Evolutionary conservation across 495 filamentous ascomycete genomes (phyloP), one percentile per base, ranked within the genome.

Genomic region (Chaetomidium leptoderma): DNA sequence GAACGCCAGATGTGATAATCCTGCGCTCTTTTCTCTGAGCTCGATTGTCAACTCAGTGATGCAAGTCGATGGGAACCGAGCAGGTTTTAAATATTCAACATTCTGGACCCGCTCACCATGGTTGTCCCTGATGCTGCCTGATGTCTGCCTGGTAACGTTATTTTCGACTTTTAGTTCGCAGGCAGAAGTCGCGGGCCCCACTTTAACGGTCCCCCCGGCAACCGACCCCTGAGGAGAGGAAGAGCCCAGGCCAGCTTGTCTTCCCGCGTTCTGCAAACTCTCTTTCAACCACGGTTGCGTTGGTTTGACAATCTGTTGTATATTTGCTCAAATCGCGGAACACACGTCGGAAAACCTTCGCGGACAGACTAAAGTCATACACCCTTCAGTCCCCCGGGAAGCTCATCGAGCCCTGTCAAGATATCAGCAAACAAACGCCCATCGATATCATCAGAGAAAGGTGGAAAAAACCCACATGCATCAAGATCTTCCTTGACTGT

Each of bases 401-500:
- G 47, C 17, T 58, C 46, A 16, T 43, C 37, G 35, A 58, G 36
- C 55, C 55, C 55, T 57, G n/a, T 7, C 7, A 16, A 23, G n/a
- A 40, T 37, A 21, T 44, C 42, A 44, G 42, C 42, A 11, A 8
- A 26, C 11, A 11, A 33, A 10, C 16, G 6, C 16, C 21, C 8
- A 17, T 8, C 0, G 6, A 27, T 46, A 17, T 24, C 6, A n/a
- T n/a, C 21, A 19, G 27, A 30, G 14, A 9, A 27, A 49, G 30
- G 3, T 40, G 14, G 29, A n/a, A 19, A 14, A 17, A 16, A 69
- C 68, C 64, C 58, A 76, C 74, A 76, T 42, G 63, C 72, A 51
- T 75, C 72, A 40, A 72, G 60, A 0, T 61, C 42, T 52, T 77
- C 74, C 14, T 63, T 44, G 14, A 72, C 72, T 3, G 68, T 71